Evolutionary conservation across 2,329 filamentous ascomycete genomes (phyloP).

Genomic region (Sporothrix variecibatus): DNA sequence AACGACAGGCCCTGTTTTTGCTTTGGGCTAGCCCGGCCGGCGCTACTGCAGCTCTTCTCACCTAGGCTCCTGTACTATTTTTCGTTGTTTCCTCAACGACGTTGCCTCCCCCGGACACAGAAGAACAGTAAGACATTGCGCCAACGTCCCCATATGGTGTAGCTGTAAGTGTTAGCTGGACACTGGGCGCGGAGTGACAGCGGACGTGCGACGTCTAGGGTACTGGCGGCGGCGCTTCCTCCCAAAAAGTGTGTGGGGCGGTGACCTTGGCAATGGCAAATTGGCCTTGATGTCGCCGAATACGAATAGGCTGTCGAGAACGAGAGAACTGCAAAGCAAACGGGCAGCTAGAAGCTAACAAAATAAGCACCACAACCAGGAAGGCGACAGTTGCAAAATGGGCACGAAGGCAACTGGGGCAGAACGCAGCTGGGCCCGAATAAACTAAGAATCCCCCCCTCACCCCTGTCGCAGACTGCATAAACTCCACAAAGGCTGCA

Average conservation of each 20-base stretch:
- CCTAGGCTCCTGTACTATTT: neutral
- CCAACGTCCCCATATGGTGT: neutral
- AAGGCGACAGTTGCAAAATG: neutral
- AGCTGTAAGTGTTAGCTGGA: constrained; percentile 1
- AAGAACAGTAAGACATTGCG: neutral
- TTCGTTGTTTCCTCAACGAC: constrained; percentile 3
- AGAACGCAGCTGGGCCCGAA: constrained; percentile 3
- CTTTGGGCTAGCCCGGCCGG: neutral
- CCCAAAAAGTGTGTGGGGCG: neutral
- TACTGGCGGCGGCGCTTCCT: constrained; percentile 9
- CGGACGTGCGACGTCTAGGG: constrained; percentile 4
- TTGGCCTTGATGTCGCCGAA: neutral
- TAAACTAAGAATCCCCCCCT: neutral
- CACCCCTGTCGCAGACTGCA: constrained; percentile 2
- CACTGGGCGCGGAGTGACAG: constrained; percentile 1
- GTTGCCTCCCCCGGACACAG: neutral
- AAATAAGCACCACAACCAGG: neutral
- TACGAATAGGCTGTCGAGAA: constrained; percentile 13
- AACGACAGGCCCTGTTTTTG: neutral
- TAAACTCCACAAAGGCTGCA: constrained; percentile 19
- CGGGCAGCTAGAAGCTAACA: neutral
- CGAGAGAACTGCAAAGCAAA: neutral
- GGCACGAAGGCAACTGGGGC: neutral
- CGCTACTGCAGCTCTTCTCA: constrained; percentile 2
- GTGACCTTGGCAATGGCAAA: constrained; percentile 7